Evolutionary conservation across 345 rosid species (phyloP).

Genomic region (Balakata baccata): DNA sequence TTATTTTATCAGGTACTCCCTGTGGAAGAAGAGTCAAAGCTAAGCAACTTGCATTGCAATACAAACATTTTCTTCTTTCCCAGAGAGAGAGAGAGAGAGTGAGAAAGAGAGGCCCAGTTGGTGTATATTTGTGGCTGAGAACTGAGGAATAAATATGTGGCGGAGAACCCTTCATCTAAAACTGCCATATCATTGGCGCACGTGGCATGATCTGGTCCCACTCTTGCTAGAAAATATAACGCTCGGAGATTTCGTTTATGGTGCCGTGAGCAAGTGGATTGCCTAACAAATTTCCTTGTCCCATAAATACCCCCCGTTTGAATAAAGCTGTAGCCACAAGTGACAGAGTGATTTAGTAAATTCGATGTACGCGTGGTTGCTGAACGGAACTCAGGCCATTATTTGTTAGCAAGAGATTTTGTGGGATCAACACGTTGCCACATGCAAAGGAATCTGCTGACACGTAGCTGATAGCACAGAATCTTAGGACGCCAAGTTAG

Average conservation of each 20-base stretch:
- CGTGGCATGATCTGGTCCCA: conserved; percentile 18
- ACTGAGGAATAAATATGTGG: conserved; percentile 36
- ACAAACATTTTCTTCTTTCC: too few species aligned
- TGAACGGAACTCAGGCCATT: background rate
- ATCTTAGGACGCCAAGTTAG: background rate
- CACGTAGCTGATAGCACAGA: background rate
- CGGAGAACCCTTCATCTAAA: conserved; percentile 44
- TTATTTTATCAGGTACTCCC: background rate
- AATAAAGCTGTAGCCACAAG: background rate
- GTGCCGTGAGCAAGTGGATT: background rate
- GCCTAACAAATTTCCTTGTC: background rate
- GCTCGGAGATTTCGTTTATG: background rate
- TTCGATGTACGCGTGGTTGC: background rate
- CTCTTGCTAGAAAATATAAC: background rate
- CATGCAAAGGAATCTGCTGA: background rate
- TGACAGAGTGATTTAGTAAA: background rate
- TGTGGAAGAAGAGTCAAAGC: background rate
- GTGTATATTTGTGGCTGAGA: conserved; percentile 39
- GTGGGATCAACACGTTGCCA: background rate
- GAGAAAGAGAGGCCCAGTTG: background rate
- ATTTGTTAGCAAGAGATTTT: background rate
- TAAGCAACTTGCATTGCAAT: background rate
- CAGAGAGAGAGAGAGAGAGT: too few species aligned
- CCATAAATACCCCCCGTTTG: background rate
- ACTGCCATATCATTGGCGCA: conserved; percentile 30